Base-by-base conservation (phyloP, 1,139 yeast genomes). In the Casaregolazyma suthepensis region DNA sequence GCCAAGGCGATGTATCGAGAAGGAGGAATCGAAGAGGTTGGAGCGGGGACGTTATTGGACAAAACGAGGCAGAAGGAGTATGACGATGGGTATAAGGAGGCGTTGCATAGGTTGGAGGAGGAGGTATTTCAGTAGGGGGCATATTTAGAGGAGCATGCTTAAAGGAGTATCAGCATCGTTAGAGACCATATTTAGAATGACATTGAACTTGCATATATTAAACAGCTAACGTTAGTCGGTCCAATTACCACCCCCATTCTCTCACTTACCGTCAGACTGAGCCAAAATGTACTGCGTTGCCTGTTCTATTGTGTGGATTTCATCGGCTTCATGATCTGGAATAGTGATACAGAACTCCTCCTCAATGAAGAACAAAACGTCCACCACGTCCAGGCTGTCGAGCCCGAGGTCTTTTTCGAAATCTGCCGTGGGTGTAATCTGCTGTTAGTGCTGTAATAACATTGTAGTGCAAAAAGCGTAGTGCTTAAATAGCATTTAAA, bases 311-410 rank as follows among this genome's bases (percentile, higher is more conserved):
- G 95, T 86, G 75, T 84, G 86, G 71, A 89, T 83, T 62, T 81
- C 80, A 68, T 89, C 96, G 49, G 96, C 93, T 70, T 87, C 93
- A 63, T 84, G 81, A 71, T 89, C 96, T 49, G 96, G 95, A 68
- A 89, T 88, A 70, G 85, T 88, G 57, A 78, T 75, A 59, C 74
- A 72, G 62, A 75, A 75, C 62, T 75, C 78, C 55, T 87, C 95
- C 72, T 89, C 96, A 58, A 89, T 81, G 65, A 87, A 94, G 90
- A 89, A 87, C 45, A 89, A 79, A 43, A 87, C 91, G 69, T 89
- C 96, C 46, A 87, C 96, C 38, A 87, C 85, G 64, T 89, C 96
- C 68, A 89, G 79, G 18, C 94, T 85, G 73, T 89, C 96, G 63
- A 88, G 78, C 1, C 95, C 95, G 60, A 89, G 77, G 67, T 89